Evolutionary conservation across 305 asterid genomes (phyloP).

Genomic region (Solanum hybrid): DNA sequence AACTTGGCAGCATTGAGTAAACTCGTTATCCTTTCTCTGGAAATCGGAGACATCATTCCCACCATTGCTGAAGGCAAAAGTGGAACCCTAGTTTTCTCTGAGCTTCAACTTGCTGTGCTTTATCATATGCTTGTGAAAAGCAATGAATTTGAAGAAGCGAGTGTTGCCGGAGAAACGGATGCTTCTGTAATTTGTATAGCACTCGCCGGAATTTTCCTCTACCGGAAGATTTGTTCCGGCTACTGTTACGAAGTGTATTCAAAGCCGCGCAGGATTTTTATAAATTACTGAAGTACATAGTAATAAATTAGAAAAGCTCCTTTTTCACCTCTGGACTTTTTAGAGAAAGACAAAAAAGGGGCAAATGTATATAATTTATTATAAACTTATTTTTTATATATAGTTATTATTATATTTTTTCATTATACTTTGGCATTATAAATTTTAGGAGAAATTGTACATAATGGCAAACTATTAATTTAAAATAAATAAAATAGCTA

Average conservation of each 20-base stretch:
- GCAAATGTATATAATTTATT: not conserved
- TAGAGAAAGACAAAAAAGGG: not conserved
- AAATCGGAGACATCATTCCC: conserved; percentile 35
- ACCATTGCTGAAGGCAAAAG: conserved; percentile 28
- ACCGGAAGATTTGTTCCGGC: not conserved
- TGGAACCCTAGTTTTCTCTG: conserved; percentile 17
- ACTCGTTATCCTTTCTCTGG: conserved; percentile 43
- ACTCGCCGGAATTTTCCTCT: not conserved
- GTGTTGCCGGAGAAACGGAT: not conserved
- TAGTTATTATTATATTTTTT: too few relatives aligned
- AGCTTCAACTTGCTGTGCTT: not conserved
- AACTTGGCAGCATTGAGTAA: conserved; percentile 44
- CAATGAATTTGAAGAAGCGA: not conserved
- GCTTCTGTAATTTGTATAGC: not conserved
- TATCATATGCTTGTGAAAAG: not conserved
- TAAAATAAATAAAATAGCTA: not conserved
- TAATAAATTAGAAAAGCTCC: not conserved
- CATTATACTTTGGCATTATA: too few relatives aligned
- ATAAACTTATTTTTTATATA: too few relatives aligned
- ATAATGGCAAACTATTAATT: not conserved
- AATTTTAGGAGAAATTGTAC: too few relatives aligned
- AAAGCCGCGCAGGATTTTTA: not conserved
- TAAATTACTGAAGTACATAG: not conserved
- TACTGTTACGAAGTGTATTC: not conserved
- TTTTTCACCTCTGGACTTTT: not conserved